Evolutionary conservation across 2,329 filamentous ascomycete genomes (phyloP).

Genomic region (Pseudogymnoascus sp.): DNA sequence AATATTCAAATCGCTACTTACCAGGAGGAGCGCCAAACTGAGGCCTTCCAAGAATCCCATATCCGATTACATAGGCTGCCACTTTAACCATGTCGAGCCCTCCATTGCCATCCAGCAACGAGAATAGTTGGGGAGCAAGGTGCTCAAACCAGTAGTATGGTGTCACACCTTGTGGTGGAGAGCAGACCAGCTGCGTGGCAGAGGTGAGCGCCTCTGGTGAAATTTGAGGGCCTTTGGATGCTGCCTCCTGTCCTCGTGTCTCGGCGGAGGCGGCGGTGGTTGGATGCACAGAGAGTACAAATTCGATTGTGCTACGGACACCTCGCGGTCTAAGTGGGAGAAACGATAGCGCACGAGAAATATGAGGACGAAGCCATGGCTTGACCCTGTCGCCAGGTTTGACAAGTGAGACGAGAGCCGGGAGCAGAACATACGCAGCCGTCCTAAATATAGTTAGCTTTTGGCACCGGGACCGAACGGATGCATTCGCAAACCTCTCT

Average conservation of each 20-base stretch:
- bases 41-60: conserved; percentile 57
- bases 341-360: conserved; percentile 49
- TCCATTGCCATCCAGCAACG: conserved; percentile 51
- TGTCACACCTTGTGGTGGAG: conserved; percentile 45
- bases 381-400: conserved; percentile 48
- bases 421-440: conserved; percentile 47
- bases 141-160: conserved; percentile 47
- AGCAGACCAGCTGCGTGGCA: conserved; percentile 52
- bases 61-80: conserved; percentile 54
- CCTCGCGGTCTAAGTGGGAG: conserved; percentile 55
- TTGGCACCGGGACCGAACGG: background rate
- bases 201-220: conserved; percentile 60
- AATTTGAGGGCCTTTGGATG: conserved; percentile 49
- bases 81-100: conserved; percentile 50
- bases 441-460: conserved; percentile 21
- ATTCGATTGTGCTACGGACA: conserved; percentile 60
- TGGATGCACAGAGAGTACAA: conserved; percentile 61
- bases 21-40: conserved; percentile 53
- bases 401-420: conserved; percentile 53
- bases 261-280: conserved; percentile 15
- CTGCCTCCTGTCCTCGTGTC: conserved; percentile 13
- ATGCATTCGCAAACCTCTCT: background rate
- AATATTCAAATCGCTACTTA: conserved; percentile 20
- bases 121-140: conserved; percentile 52
- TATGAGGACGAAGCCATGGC: conserved; percentile 47